These are phyloP conservation scores for Trichoderma citrinoviride DNA, from an alignment of 2,329 filamentous ascomycete species.

Conservation along the genomic window DNA sequence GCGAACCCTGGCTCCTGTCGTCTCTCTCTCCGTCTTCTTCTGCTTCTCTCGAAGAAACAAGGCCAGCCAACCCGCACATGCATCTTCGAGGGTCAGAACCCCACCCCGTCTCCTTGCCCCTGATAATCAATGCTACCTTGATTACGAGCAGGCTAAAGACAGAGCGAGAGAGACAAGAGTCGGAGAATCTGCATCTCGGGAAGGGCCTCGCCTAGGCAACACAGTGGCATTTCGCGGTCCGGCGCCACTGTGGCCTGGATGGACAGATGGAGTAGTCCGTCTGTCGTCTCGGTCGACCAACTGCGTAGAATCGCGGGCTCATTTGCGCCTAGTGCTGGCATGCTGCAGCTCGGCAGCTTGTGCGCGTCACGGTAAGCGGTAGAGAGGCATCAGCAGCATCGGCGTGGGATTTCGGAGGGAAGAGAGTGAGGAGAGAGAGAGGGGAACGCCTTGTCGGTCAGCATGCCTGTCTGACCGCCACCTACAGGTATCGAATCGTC, in stretches of 20 bases:
- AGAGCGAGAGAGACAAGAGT: too few species aligned
- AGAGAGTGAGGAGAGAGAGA: too few species aligned
- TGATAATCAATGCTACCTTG: neutral
- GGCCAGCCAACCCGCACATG: neutral
- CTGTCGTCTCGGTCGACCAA: neutral
- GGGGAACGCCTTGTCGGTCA: neutral
- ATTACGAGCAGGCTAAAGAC: neutral
- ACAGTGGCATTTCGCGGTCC: neutral
- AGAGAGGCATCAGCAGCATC: neutral
- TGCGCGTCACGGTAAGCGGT: neutral
- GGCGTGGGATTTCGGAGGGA: too few species aligned
- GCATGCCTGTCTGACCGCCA: neutral
- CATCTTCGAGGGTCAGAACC: neutral
- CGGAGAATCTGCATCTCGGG: conserved; percentile 5
- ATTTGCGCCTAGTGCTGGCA: neutral
- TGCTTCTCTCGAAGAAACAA: neutral
- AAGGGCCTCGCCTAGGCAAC: neutral
- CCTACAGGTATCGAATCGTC: neutral
- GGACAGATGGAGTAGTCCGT: neutral
- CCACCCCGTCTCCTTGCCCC: neutral
- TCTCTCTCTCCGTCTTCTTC: neutral
- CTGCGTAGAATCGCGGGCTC: neutral
- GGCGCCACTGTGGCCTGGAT: neutral
- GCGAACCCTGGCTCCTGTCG: too few species aligned
- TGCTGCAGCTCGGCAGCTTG: conserved; percentile 10